Percentiles rank a stretch among this genome's conserved stretches.
Conservation (phyloP, 805 yeast species). For the Candida easanensis region DNA sequence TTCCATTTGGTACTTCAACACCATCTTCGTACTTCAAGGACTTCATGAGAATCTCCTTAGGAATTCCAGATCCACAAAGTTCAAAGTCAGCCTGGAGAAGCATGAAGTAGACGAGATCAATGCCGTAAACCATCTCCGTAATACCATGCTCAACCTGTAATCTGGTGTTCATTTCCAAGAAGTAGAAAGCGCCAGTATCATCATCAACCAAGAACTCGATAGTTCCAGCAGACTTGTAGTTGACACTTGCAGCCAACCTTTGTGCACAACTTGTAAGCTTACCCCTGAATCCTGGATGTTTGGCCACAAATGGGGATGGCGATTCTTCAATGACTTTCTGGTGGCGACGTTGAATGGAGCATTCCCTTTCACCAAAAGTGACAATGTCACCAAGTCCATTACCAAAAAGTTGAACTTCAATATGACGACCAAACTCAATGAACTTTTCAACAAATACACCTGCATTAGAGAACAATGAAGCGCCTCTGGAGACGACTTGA, state of each 20-base stretch:
- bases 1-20: slow-evolving; percentile 48
- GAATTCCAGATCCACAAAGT: slow-evolving; percentile 68
- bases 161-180: slow-evolving; percentile 93
- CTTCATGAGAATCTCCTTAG: slow-evolving; percentile 42
- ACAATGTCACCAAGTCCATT: slow-evolving; percentile 91
- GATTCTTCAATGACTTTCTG: slow-evolving; percentile 95
- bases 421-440: slow-evolving; percentile 92
- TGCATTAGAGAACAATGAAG: slow-evolving; percentile 86
- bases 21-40: neutral
- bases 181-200: slow-evolving; percentile 81
- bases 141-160: slow-evolving; percentile 97
- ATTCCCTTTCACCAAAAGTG: slow-evolving; percentile 95
- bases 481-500: slow-evolving; percentile 90
- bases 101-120: slow-evolving; percentile 99
- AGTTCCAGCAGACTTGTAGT: slow-evolving; percentile 95
- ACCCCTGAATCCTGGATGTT: slow-evolving; percentile 50
- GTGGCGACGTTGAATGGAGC: slow-evolving; percentile 95
- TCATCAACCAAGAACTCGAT: slow-evolving; percentile 93
- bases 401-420: slow-evolving; percentile 94
- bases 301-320: slow-evolving; percentile 92
- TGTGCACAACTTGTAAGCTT: slow-evolving; percentile 81
- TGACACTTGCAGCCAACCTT: slow-evolving; percentile 72
- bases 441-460: slow-evolving; percentile 94
- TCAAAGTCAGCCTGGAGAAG: slow-evolving; percentile 81
- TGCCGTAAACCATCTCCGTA: slow-evolving; percentile 91